Evolutionary conservation across 257 asterid species (phyloP).

Genomic region (Galeopsis tetrahit): DNA sequence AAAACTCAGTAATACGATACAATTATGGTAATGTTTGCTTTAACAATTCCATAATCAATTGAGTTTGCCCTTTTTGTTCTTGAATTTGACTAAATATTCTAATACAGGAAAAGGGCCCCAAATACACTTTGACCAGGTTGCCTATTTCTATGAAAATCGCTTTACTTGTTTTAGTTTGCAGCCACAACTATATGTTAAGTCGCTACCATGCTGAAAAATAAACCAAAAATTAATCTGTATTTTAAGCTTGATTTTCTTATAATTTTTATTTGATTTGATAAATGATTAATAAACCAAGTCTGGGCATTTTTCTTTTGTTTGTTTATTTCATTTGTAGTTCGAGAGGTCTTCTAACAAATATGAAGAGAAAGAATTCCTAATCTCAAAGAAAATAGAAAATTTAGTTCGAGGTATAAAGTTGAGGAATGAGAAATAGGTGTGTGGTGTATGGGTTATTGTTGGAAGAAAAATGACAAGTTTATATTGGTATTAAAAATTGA

Average conservation of each 20-base stretch:
- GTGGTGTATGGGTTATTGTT: too few species aligned
- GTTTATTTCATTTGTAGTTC: too few species aligned
- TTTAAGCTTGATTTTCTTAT: neutral
- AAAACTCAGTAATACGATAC: slow-evolving; percentile 20
- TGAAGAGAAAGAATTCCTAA: too few species aligned
- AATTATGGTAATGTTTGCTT: slow-evolving; percentile 36
- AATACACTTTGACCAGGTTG: slow-evolving; percentile 32
- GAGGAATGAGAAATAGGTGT: too few species aligned
- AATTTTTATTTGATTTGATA: too few species aligned
- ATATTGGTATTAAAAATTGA: too few species aligned
- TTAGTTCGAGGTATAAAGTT: too few species aligned
- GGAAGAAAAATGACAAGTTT: too few species aligned
- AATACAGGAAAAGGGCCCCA: slow-evolving; percentile 34
- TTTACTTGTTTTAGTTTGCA: slow-evolving; percentile 28
- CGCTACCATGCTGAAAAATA: neutral
- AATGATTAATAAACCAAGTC: too few species aligned
- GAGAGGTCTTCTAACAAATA: too few species aligned
- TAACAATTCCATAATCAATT: slow-evolving; percentile 22
- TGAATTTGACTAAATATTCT: slow-evolving; percentile 37
- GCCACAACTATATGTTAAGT: slow-evolving; percentile 9
- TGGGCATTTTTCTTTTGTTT: too few species aligned
- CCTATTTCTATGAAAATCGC: slow-evolving; percentile 12
- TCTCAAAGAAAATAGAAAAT: too few species aligned
- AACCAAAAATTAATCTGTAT: neutral
- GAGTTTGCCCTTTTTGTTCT: slow-evolving; percentile 29